Evolutionary conservation across 2,329 filamentous ascomycete species (phyloP).

Genomic region (Curvularia spicifera): DNA sequence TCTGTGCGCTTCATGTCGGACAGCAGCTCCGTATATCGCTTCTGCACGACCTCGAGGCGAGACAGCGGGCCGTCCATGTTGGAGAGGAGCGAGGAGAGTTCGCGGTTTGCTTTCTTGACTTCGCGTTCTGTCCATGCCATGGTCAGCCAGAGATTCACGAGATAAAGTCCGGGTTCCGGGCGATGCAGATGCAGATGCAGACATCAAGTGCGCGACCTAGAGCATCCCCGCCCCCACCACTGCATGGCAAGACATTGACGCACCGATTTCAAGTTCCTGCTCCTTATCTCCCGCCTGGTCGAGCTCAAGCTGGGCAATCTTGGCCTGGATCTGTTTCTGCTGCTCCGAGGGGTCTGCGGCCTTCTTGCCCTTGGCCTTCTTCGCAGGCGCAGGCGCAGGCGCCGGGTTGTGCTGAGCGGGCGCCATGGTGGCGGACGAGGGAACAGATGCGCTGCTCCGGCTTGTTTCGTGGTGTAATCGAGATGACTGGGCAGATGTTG

Average conservation of each 20-base stretch:
- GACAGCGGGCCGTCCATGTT: conserved; percentile 91
- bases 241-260: conserved; percentile 25
- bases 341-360: conserved; percentile 84
- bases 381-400: conserved; percentile 62
- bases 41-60: conserved; percentile 88
- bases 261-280: conserved; percentile 94
- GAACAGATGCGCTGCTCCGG: conserved; percentile 45
- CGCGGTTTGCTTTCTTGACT: conserved; percentile 91
- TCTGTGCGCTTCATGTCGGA: conserved; percentile 96
- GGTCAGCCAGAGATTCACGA: conserved; percentile 34
- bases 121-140: conserved; percentile 72
- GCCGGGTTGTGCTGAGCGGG: conserved; percentile 57
- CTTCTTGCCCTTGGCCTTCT: conserved; percentile 88
- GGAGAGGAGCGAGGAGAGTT: conserved; percentile 81
- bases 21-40: conserved; percentile 87
- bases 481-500: conserved; percentile 36
- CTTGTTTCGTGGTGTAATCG: conserved; percentile 51
- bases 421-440: conserved; percentile 54
- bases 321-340: conserved; percentile 86
- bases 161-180: conserved; percentile 11
- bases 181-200: conserved; percentile 17
- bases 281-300: conserved; percentile 94
- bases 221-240: conserved; percentile 8
- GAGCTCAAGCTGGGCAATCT: conserved; percentile 93
- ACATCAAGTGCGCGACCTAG: conserved; percentile 17